Evolutionary conservation across 768 basidiomycete species (phyloP).

Genomic region (Paxillus rubicundulus): DNA sequence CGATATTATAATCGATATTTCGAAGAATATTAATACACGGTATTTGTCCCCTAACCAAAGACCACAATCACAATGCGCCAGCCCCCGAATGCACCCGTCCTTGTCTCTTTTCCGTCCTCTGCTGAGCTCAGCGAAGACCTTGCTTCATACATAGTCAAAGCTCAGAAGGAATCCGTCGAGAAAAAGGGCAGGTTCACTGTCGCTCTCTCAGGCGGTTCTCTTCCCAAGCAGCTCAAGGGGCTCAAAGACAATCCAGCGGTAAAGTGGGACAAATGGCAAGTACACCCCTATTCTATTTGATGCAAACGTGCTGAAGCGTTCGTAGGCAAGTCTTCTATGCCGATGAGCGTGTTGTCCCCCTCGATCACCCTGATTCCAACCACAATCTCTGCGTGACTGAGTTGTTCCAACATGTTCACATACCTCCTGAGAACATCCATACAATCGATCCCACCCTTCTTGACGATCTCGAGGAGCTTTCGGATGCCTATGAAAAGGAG

Average conservation of each 20-base stretch:
- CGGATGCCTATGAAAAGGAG: conserved; percentile 76
- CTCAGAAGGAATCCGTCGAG: conserved; percentile 85
- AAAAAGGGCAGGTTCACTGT: conserved; percentile 90
- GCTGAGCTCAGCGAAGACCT: conserved; percentile 61
- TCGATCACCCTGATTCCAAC: conserved; percentile 92
- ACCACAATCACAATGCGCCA: conserved; percentile 40
- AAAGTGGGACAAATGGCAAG: conserved; percentile 93
- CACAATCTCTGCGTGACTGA: conserved; percentile 69
- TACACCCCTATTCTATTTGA: conserved; percentile 2
- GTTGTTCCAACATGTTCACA: conserved; percentile 81
- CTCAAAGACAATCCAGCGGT: conserved; percentile 63
- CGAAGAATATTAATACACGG: background rate
- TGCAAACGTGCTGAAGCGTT: background rate
- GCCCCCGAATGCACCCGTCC: conserved; percentile 62
- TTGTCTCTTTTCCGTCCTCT: conserved; percentile 65
- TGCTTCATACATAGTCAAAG: conserved; percentile 79
- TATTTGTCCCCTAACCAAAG: conserved; percentile 16
- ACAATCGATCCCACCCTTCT: conserved; percentile 68
- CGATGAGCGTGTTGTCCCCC: conserved; percentile 93
- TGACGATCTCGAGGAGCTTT: conserved; percentile 74
- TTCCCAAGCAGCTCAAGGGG: conserved; percentile 77
- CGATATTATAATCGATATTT: background rate
- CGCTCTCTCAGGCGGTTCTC: conserved; percentile 90
- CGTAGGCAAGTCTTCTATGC: conserved; percentile 95
- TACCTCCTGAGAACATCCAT: conserved; percentile 77